phyloP scores from a whole-genome alignment of 2,329 filamentous ascomycete species.

The Emmonsiellopsis sp. region DNA sequence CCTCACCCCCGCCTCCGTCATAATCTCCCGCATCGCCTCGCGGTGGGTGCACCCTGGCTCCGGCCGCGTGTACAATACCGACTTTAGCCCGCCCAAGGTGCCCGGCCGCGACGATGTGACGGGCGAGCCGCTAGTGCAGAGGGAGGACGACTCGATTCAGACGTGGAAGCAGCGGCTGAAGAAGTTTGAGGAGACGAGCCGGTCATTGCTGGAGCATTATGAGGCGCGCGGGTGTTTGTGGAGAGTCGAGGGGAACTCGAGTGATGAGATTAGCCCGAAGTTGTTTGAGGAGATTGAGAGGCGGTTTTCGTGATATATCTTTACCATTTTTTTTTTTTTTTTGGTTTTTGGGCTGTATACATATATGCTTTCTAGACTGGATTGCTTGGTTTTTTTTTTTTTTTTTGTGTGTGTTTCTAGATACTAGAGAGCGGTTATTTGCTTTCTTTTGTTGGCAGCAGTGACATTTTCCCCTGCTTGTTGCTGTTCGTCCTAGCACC shows the following conservation, averaged over 20 bases:
- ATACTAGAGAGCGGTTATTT: too few relatives aligned
- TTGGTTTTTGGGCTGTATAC: background rate
- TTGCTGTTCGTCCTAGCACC: too few relatives aligned
- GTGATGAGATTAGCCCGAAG: conserved; percentile 91
- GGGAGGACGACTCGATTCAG: conserved; percentile 76
- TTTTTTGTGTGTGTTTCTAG: too few relatives aligned
- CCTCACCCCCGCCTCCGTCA: conserved; percentile 73
- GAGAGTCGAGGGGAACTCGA: conserved; percentile 79
- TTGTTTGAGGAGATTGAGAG: conserved; percentile 72
- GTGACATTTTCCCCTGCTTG: too few relatives aligned
- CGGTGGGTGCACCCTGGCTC: conserved; percentile 91
- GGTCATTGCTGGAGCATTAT: conserved; percentile 81
- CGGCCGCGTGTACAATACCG: conserved; percentile 88
- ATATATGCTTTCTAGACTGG: background rate
- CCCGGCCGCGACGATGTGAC: conserved; percentile 81
- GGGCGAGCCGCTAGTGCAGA: conserved; percentile 71
- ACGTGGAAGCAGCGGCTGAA: conserved; percentile 72
- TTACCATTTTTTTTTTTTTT: too few relatives aligned
- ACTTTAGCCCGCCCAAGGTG: conserved; percentile 77
- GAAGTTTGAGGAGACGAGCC: conserved; percentile 80
- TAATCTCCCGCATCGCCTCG: conserved; percentile 80
- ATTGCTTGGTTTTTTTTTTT: background rate
- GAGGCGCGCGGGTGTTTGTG: conserved; percentile 72
- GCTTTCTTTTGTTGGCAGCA: too few relatives aligned
- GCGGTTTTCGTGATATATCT: conserved; percentile 48